A percentile compares a stretch with the other conserved stretches of the same genome.
Conservation (phyloP, 2,329 filamentous ascomycete genomes). For the Coniochaeta ligniaria region DNA sequence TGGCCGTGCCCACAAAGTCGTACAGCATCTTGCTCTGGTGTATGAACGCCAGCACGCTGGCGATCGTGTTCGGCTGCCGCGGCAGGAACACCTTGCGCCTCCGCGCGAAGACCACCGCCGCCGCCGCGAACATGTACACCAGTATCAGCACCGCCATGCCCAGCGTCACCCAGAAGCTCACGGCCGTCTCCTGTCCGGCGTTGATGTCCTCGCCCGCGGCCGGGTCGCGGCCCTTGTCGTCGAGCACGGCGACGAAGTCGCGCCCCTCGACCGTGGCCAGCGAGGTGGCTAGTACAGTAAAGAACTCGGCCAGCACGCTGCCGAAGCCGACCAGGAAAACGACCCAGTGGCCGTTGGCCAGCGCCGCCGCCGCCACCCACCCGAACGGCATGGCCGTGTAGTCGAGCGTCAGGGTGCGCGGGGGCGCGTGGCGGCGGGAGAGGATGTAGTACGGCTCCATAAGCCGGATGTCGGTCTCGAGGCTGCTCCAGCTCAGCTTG, state of each 20-base stretch:
- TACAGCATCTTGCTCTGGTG: conserved; percentile 76
- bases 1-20: conserved; percentile 65
- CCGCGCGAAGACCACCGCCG: conserved; percentile 51
- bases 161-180: conserved; percentile 62
- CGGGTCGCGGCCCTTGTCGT: conserved; percentile 9
- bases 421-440: conserved; percentile 55
- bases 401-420: conserved; percentile 61
- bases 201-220: conserved; percentile 24
- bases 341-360: conserved; percentile 56
- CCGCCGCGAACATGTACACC: conserved; percentile 54
- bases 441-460: conserved; percentile 70
- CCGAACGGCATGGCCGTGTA: conserved; percentile 67
- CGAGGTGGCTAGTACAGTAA: conserved; percentile 62
- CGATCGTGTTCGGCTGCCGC: conserved; percentile 71
- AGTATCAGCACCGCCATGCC: conserved; percentile 55
- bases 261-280: conserved; percentile 58
- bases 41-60: conserved; percentile 68
- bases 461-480: conserved; percentile 65
- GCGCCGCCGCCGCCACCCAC: conserved; percentile 53
- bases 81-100: conserved; percentile 67
- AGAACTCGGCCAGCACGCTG: conserved; percentile 64
- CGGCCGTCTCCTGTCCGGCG: conserved; percentile 50
- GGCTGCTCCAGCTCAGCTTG: conserved; percentile 60
- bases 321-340: conserved; percentile 64
- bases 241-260: conserved; percentile 40